Conservation (phyloP, 257 asterid genomes). For the Solanum lignicaule region DNA sequence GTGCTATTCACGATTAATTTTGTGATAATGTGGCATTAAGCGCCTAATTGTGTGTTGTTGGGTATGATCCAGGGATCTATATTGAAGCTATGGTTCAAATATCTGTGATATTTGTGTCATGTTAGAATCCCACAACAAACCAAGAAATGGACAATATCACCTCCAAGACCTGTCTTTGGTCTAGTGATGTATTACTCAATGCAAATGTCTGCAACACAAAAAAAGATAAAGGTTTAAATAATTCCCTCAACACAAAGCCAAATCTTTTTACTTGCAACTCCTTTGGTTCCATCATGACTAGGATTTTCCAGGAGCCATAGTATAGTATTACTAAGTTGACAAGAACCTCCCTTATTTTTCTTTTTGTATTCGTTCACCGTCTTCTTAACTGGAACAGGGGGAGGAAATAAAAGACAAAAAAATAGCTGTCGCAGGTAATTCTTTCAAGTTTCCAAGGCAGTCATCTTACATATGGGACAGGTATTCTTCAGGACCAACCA, state of each 20-base stretch:
- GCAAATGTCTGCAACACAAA: not conserved
- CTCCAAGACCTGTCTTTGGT: not conserved
- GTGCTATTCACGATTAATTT: not conserved
- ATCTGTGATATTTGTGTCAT: not conserved
- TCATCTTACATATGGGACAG: constrained; percentile 82
- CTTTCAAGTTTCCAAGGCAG: constrained; percentile 46
- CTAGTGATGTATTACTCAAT: not conserved
- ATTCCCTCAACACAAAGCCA: not conserved
- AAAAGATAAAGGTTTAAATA: not conserved
- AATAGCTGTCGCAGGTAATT: not conserved
- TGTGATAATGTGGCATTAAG: not conserved
- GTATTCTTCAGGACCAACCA: constrained; percentile 74
- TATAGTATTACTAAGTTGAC: not conserved
- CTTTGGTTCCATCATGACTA: not conserved
- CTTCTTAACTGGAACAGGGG: not conserved
- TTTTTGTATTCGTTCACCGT: not conserved
- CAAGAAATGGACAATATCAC: not conserved
- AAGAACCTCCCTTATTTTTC: not conserved
- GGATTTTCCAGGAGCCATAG: not conserved
- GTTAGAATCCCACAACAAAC: not conserved
- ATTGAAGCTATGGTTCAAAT: not conserved
- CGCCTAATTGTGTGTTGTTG: not conserved
- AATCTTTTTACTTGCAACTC: not conserved
- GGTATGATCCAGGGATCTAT: not conserved
- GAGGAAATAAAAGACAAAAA: not conserved